Evolutionary conservation across 805 yeast species (phyloP).

Genomic region (Candida silvicultrix): DNA sequence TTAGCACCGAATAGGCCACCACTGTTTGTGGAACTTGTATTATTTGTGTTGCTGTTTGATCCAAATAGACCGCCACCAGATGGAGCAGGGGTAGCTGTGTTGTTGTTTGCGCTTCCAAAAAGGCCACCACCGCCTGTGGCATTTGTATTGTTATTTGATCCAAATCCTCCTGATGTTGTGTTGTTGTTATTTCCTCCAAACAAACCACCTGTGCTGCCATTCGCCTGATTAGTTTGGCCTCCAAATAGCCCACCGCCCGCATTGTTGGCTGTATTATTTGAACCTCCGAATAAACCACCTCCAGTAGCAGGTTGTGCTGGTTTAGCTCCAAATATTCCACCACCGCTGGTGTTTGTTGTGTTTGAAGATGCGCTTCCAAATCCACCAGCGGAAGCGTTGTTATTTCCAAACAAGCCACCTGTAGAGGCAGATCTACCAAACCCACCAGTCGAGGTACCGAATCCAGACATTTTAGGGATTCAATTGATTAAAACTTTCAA

Average conservation of each 20-base stretch:
- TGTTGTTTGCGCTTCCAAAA: constrained; percentile 20
- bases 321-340: constrained; percentile 26
- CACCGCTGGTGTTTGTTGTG: constrained; percentile 10
- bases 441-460: constrained; percentile 4
- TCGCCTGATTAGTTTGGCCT: not conserved
- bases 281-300: constrained; percentile 19
- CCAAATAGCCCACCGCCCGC: not conserved
- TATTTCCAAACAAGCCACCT: constrained; percentile 2
- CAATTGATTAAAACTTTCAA: not conserved
- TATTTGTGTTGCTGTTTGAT: constrained; percentile 16
- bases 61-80: constrained; percentile 29
- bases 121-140: constrained; percentile 15
- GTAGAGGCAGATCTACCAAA: constrained; percentile 9
- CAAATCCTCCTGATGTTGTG: constrained; percentile 17
- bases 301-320: constrained; percentile 11
- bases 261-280: constrained; percentile 5
- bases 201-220: constrained; percentile 17
- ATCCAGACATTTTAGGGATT: not conserved
- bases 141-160: constrained; percentile 22
- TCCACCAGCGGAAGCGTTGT: constrained; percentile 6
- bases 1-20: constrained; percentile 36
- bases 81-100: constrained; percentile 10
- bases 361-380: constrained; percentile 6
- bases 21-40: constrained; percentile 22
- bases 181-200: constrained; percentile 32